Evolutionary conservation across 345 rosid genomes (phyloP).

Genomic region (Ceriops tagal): DNA sequence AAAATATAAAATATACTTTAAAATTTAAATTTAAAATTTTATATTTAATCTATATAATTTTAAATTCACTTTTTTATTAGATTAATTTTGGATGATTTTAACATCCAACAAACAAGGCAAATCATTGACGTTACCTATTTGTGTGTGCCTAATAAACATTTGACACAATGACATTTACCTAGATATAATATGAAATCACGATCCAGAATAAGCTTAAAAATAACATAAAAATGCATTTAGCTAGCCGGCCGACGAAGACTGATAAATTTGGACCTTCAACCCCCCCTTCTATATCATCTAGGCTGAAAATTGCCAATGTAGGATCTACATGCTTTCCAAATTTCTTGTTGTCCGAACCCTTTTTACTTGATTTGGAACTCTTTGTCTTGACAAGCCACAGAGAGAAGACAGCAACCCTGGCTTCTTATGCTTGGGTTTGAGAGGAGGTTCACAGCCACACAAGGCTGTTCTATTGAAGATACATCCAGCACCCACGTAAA

Average conservation of each 20-base stretch:
- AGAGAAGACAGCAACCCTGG: conserved; percentile 68
- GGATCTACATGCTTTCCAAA: conserved; percentile 82
- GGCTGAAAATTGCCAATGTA: conserved; percentile 80
- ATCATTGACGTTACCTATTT: not conserved
- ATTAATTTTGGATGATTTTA: too few relatives aligned
- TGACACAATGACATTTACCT: not conserved
- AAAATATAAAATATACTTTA: too few relatives aligned
- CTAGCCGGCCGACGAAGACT: not conserved
- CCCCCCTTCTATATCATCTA: conserved; percentile 96
- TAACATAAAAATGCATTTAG: not conserved
- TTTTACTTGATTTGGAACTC: conserved; percentile 61
- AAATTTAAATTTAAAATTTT: too few relatives aligned
- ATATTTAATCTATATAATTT: too few relatives aligned
- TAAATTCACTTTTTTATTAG: too few relatives aligned
- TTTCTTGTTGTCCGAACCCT: conserved; percentile 78
- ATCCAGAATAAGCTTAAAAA: too few relatives aligned
- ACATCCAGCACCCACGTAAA: too few relatives aligned
- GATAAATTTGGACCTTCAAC: conserved; percentile 66
- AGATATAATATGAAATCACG: not conserved
- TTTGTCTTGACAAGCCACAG: conserved; percentile 84
- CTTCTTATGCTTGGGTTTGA: conserved; percentile 78
- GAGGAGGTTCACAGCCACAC: too few relatives aligned
- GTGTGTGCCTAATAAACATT: not conserved
- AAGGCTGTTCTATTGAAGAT: too few relatives aligned
- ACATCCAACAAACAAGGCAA: not conserved